phyloP scores from a whole-genome alignment of 1,139 yeast genomes.

The Yamadazyma kanchanaburiensis region DNA sequence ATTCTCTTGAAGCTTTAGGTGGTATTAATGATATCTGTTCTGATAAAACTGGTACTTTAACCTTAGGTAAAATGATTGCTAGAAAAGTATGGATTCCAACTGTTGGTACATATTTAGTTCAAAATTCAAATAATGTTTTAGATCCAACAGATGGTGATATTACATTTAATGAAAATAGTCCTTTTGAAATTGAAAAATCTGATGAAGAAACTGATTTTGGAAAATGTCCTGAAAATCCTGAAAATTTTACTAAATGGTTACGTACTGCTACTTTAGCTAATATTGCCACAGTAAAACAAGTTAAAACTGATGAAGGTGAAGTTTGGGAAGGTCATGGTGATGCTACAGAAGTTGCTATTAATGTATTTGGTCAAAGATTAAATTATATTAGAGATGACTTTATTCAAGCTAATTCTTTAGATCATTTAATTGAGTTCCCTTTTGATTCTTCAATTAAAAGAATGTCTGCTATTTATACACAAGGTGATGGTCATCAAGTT shows the following conservation, averaged over 20 bases:
- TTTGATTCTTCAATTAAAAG: slow-evolving; percentile 76
- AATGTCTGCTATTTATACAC: slow-evolving; percentile 60
- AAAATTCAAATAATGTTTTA: slow-evolving; percentile 63
- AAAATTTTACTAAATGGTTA: slow-evolving; percentile 46
- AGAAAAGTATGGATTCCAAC: slow-evolving; percentile 76
- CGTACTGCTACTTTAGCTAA: slow-evolving; percentile 68
- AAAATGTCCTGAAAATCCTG: slow-evolving; percentile 20
- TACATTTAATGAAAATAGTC: slow-evolving; percentile 38
- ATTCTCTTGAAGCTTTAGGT: slow-evolving; percentile 77
- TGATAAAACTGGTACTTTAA: slow-evolving; percentile 79
- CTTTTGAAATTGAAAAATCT: slow-evolving; percentile 33
- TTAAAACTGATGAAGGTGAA: slow-evolving; percentile 25
- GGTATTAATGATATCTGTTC: slow-evolving; percentile 81
- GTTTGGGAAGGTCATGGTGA: slow-evolving; percentile 80
- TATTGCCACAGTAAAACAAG: slow-evolving; percentile 56
- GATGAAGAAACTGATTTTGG: slow-evolving; percentile 36
- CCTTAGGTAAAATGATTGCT: slow-evolving; percentile 78
- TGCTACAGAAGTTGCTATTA: slow-evolving; percentile 82
- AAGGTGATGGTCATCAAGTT: slow-evolving; percentile 28
- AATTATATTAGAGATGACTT: slow-evolving; percentile 44
- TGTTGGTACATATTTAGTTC: slow-evolving; percentile 62
- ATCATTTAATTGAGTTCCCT: slow-evolving; percentile 65
- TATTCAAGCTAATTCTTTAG: slow-evolving; percentile 26
- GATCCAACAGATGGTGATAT: slow-evolving; percentile 69
- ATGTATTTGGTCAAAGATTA: slow-evolving; percentile 63